Evolutionary conservation across 441 rosid species (phyloP).

Genomic region (Erodium moschatum): DNA sequence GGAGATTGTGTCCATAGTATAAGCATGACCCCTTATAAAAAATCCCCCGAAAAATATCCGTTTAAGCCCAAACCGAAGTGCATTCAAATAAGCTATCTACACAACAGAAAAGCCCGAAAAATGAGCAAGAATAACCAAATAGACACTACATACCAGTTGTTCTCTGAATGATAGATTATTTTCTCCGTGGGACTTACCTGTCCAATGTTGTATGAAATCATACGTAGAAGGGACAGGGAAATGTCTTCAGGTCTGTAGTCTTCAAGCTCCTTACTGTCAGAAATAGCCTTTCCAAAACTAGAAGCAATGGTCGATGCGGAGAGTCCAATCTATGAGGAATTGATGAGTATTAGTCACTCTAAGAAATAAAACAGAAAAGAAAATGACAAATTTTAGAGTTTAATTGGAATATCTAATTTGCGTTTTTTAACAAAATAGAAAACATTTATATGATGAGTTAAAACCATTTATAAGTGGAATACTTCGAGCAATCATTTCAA

Average conservation of each 20-base stretch:
- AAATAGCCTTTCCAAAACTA: slow-evolving; percentile 93
- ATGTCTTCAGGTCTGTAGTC: slow-evolving; percentile 96
- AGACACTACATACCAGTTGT: neutral
- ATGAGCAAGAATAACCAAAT: slow-evolving; percentile 1
- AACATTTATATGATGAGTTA: neutral
- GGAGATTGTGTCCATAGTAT: slow-evolving; percentile 94
- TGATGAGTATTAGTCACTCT: slow-evolving; percentile 10
- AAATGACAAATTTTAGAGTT: neutral
- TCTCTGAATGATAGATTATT: too few species aligned
- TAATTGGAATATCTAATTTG: too few species aligned
- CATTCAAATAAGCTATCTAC: slow-evolving; percentile 28
- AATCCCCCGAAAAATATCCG: slow-evolving; percentile 55
- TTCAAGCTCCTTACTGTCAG: slow-evolving; percentile 82
- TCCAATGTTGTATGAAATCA: slow-evolving; percentile 98
- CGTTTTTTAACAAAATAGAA: too few species aligned
- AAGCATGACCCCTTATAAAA: slow-evolving; percentile 84
- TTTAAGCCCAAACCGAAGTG: slow-evolving; percentile 27
- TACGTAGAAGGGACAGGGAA: slow-evolving; percentile 89
- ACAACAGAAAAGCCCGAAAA: neutral
- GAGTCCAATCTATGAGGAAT: slow-evolving; percentile 66
- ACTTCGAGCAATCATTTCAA: neutral
- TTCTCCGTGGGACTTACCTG: slow-evolving; percentile 49
- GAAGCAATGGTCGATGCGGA: slow-evolving; percentile 98
- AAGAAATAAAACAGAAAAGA: neutral
- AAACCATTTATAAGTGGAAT: neutral